Evolutionary conservation across 2,329 filamentous ascomycete genomes (phyloP), one percentile per base, ranked within the genome.

Genomic region (Fusarium sublunatum): DNA sequence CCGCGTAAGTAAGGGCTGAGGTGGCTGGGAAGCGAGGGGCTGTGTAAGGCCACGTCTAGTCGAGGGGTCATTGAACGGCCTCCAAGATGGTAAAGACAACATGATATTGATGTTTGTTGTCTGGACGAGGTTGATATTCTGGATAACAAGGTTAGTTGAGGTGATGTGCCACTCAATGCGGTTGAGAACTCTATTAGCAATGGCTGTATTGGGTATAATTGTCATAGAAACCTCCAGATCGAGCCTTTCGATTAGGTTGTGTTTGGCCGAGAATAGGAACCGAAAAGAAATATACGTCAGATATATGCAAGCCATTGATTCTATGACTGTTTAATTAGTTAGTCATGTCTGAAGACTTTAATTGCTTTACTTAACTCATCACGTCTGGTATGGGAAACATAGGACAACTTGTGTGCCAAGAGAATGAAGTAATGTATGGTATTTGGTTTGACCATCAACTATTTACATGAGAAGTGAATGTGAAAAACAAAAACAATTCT

Each of bases 391-490:
- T 38, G 26, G 10, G 22, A 35, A 38, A 43, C 43, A 51, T 22
- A 50, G 19, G 6, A 24, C 36, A 41, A 38, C 31, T 31, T 6
- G 34, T 42, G 24, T 15, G 28, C 41, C 34, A 56, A 19, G 34
- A 46, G 29, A 15, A 39, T 24, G 7, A 48, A 36, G 36, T 29
- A 43, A 43, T 44, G 44, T 39, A 47, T 49, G 61, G 46, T 63
- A 63, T 59, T 64, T 51, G 38, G 40, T 19, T 51, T 25, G 19
- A 19, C 45, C 13, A 40, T 50, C 53, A 64, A 58, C 35, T 59
- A 68, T 68, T 31, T 69, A 69, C 67, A 60, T 50, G 64, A 39
- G 34, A 69, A 68, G 48, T 36, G 43, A 50, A 58, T 41, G 40
- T 56, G 61, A 64, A 38, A 47, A 38, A 7, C 40, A 53, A 51